These are phyloP conservation scores for Cercospora zeae-maydis DNA, from an alignment of 2,329 filamentous ascomycete genomes.

Conservation along the genomic window DNA sequence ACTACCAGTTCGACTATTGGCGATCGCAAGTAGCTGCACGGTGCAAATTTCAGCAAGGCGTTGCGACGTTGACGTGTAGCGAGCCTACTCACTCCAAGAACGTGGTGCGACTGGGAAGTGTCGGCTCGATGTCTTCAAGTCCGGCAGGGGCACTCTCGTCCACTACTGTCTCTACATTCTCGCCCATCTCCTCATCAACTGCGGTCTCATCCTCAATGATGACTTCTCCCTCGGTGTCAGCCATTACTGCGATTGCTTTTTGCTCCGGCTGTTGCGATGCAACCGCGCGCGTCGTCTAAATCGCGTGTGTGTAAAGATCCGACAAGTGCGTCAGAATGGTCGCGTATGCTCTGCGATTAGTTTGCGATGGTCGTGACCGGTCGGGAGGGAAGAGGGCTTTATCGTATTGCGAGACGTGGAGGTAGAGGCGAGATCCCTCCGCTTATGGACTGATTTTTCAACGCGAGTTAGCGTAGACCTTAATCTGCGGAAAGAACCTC, in stretches of 20 bases:
- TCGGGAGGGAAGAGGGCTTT: not conserved
- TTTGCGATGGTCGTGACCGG: not conserved
- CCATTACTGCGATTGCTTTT: constrained; percentile 26
- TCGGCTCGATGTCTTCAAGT: constrained; percentile 45
- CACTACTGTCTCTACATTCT: constrained; percentile 30
- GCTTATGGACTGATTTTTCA: too few species aligned
- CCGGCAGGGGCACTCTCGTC: constrained; percentile 37
- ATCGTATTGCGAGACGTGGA: not conserved
- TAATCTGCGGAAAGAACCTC: too few species aligned
- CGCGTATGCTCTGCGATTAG: not conserved
- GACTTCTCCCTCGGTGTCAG: constrained; percentile 33
- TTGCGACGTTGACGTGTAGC: not conserved
- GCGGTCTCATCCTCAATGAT: constrained; percentile 36
- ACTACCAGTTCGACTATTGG: constrained; percentile 47
- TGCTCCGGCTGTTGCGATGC: not conserved
- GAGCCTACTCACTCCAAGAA: constrained; percentile 45
- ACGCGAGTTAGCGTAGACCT: too few species aligned
- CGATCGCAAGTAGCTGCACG: constrained; percentile 46
- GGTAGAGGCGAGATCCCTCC: too few species aligned
- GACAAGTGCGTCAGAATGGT: not conserved
- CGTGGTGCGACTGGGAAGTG: constrained; percentile 39
- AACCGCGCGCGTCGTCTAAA: not conserved
- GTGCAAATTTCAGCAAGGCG: not conserved
- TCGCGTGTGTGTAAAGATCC: not conserved
- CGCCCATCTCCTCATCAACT: constrained; percentile 51